Base-by-base conservation (phyloP, 2,329 filamentous ascomycete species). In the Hymenoscyphus albidus region DNA sequence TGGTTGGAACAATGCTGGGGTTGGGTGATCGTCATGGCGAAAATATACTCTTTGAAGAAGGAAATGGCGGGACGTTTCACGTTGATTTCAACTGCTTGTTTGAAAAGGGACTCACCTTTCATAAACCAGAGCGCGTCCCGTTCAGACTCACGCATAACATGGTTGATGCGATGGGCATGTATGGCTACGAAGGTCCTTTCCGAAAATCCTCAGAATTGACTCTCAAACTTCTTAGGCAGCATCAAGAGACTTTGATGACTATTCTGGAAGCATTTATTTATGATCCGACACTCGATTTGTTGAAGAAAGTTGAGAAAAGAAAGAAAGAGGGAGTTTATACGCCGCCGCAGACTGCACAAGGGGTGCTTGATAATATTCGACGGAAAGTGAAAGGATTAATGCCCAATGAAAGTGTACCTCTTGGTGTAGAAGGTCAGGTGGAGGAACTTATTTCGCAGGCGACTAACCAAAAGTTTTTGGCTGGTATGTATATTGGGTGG, bases 11-110 rank as follows among this genome's bases (percentile, higher is more conserved):
- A 64, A 93, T 98, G 59, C 84, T 99, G 4, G 95, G 90, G 0
- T 82, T 99, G 0, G 95, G 95, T 48, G 95, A 99, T 77, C 88
- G 95, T 3, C 95, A 99, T 78, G 94, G 94, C 65, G 95, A 99
- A 77, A 99, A 99, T 77, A 92, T 99, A 63, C 85, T 97, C 38
- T 87, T 99, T 39, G 93, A 98, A 77, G 92, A 98, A 79, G 90
- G 91, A 64, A 96, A 93, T 69, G 95, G 96, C 56, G 94, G 94
- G 61, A 88, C 96, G 2, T 91, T 99, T 77, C 95, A 99, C 77
- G 96, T 99, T 57, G 95, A 99, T 78, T 99, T 99, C 83, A 99
- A 99, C 79, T 99, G 96, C 77, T 87, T 99, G 4, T 99, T 99
- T 76, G 96, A 99, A 80, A 99, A 99, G 74, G 95, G 95, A 1